These are phyloP conservation scores for grape (Vitis vinifera) DNA, from an alignment of 164 flowering plant genomes.

Conservation along the genomic window DNA sequence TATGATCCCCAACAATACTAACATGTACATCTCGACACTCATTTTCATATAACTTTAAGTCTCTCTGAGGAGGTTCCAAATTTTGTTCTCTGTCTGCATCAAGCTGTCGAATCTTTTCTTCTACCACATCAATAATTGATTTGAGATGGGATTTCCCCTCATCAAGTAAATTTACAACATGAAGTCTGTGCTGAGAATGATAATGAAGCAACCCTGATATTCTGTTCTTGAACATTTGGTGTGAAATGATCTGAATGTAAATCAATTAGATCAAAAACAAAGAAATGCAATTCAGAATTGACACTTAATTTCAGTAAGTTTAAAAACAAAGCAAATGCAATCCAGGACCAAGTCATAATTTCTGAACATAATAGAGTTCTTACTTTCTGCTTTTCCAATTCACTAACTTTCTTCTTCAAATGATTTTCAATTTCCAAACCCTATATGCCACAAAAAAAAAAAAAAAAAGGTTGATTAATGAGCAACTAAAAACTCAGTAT, in stretches of 20 bases:
- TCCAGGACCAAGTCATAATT: not conserved
- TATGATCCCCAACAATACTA: conserved; percentile 31
- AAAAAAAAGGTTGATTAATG: too few species aligned
- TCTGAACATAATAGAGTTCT: conserved; percentile 16
- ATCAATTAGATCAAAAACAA: conserved; percentile 1
- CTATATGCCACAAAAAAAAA: conserved; percentile 28
- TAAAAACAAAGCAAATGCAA: not conserved
- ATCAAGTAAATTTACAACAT: conserved; percentile 53
- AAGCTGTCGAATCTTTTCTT: conserved; percentile 43
- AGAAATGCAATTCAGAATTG: not conserved
- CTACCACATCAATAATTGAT: conserved; percentile 30
- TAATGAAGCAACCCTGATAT: conserved; percentile 45
- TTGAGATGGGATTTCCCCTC: conserved; percentile 48
- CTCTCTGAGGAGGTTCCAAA: conserved; percentile 28
- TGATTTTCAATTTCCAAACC: conserved; percentile 89
- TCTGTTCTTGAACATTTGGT: conserved; percentile 35
- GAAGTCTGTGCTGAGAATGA: conserved; percentile 47
- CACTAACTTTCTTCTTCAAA: conserved; percentile 56
- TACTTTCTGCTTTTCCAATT: conserved; percentile 70
- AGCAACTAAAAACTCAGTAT: too few species aligned
- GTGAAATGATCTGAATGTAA: conserved; percentile 47
- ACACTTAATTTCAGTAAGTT: too few species aligned
- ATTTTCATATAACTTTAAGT: conserved; percentile 30
- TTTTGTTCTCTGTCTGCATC: conserved; percentile 14
- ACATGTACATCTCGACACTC: conserved; percentile 76